Evolutionary conservation across 345 rosid genomes (phyloP).

Genomic region (Eucalyptus rudis): DNA sequence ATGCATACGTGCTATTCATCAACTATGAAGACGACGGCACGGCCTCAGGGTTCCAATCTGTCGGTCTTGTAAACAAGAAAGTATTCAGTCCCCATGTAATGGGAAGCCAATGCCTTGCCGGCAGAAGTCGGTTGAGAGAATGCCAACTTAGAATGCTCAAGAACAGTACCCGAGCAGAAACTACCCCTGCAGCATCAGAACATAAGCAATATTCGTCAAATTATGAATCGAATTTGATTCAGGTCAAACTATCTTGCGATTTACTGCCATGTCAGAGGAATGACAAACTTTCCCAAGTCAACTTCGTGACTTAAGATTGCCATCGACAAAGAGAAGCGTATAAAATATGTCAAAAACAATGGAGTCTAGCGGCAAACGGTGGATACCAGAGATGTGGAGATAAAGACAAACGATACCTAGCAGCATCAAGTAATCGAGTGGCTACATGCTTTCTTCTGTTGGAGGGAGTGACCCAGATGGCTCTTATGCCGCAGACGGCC

Average conservation of each 20-base stretch:
- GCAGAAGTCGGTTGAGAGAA: constrained; percentile 67
- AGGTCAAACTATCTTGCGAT: neutral
- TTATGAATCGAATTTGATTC: neutral
- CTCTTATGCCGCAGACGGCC: constrained; percentile 75
- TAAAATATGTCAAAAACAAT: neutral
- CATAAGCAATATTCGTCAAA: neutral
- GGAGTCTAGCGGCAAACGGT: neutral
- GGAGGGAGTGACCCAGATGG: constrained; percentile 78
- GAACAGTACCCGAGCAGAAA: constrained; percentile 25
- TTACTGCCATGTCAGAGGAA: neutral
- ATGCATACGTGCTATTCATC: neutral
- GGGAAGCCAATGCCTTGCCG: constrained; percentile 62
- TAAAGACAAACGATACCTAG: constrained; percentile 29
- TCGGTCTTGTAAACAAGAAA: constrained; percentile 50
- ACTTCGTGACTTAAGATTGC: neutral
- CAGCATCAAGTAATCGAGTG: constrained; percentile 52
- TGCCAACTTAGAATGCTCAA: constrained; percentile 50
- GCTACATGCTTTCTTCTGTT: constrained; percentile 78
- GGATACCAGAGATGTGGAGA: neutral
- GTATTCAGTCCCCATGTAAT: constrained; percentile 22
- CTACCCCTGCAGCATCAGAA: constrained; percentile 34
- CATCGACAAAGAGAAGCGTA: neutral
- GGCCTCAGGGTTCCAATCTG: neutral
- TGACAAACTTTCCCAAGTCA: neutral
- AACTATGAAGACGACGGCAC: neutral